Evolutionary conservation across 2,329 filamentous ascomycete genomes (phyloP).

Genomic region (Coniella lustricola): DNA sequence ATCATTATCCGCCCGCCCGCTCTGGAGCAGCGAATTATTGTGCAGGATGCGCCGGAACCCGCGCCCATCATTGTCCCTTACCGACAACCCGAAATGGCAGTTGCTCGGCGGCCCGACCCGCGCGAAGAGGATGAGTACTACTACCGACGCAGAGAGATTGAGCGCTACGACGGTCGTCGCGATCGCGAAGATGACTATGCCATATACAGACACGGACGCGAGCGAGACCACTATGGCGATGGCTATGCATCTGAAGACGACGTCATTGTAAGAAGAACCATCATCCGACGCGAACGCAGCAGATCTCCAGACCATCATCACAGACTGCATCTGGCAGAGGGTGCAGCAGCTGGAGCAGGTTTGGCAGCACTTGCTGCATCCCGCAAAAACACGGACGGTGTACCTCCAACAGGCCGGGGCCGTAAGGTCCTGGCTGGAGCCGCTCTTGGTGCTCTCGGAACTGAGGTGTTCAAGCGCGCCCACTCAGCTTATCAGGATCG

Average conservation of each 20-base stretch:
- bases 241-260: slow-evolving; percentile 34
- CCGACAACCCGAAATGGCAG: slow-evolving; percentile 32
- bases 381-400: slow-evolving; percentile 42
- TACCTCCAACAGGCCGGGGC: slow-evolving; percentile 39
- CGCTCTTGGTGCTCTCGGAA: slow-evolving; percentile 55
- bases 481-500: slow-evolving; percentile 54
- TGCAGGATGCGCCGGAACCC: slow-evolving; percentile 49
- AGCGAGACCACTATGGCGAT: slow-evolving; percentile 30
- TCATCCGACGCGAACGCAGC: slow-evolving; percentile 45
- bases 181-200: slow-evolving; percentile 28
- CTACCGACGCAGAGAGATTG: slow-evolving; percentile 40
- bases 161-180: slow-evolving; percentile 29
- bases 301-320: slow-evolving; percentile 43
- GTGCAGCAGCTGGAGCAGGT: slow-evolving; percentile 58
- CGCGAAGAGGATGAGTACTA: slow-evolving; percentile 43
- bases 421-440: slow-evolving; percentile 55
- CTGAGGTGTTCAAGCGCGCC: slow-evolving; percentile 53
- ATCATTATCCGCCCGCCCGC: slow-evolving; percentile 51
- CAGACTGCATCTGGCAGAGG: slow-evolving; percentile 55
- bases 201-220: slow-evolving; percentile 27
- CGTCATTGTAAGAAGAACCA: slow-evolving; percentile 35
- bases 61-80: slow-evolving; percentile 44
- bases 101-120: slow-evolving; percentile 27
- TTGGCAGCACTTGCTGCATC: slow-evolving; percentile 52
- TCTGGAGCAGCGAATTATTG: slow-evolving; percentile 53